These are phyloP conservation scores for Neohortaea acidophila DNA, from an alignment of 495 filamentous ascomycete genomes.

Conservation along the genomic window DNA sequence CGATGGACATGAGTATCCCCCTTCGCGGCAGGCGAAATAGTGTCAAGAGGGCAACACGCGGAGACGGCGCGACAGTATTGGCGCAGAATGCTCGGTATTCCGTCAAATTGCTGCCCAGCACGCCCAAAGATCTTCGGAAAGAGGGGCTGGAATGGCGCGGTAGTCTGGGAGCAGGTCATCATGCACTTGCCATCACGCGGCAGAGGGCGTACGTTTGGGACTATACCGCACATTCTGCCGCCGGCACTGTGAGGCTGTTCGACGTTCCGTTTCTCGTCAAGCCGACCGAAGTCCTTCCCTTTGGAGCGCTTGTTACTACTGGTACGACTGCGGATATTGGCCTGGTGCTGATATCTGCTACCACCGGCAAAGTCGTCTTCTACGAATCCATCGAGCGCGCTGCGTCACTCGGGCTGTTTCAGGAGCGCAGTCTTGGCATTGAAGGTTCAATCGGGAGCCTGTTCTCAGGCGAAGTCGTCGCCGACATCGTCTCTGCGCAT, in stretches of 20 bases:
- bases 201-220: conserved; percentile 78
- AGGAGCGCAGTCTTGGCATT: conserved; percentile 61
- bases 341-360: conserved; percentile 67
- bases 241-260: conserved; percentile 48
- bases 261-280: conserved; percentile 58
- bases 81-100: conserved; percentile 76
- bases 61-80: conserved; percentile 30
- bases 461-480: conserved; percentile 60
- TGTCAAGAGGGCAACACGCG: conserved; percentile 20
- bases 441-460: conserved; percentile 57
- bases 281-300: conserved; percentile 49
- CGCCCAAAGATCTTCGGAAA: conserved; percentile 12
- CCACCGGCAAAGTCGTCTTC: conserved; percentile 70
- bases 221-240: conserved; percentile 42
- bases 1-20: conserved; percentile 18
- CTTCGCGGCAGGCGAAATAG: conserved; percentile 22
- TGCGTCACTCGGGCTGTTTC: conserved; percentile 55
- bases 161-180: conserved; percentile 18
- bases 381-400: conserved; percentile 89
- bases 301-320: conserved; percentile 65
- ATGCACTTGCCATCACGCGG: conserved; percentile 65
- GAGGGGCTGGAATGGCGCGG: conserved; percentile 9
- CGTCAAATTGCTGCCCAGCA: conserved; percentile 66
- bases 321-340: conserved; percentile 62
- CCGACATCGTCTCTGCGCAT: conserved; percentile 63